Conservation (phyloP, 2,329 filamentous ascomycete species). For the Xylariaceae sp. region DNA sequence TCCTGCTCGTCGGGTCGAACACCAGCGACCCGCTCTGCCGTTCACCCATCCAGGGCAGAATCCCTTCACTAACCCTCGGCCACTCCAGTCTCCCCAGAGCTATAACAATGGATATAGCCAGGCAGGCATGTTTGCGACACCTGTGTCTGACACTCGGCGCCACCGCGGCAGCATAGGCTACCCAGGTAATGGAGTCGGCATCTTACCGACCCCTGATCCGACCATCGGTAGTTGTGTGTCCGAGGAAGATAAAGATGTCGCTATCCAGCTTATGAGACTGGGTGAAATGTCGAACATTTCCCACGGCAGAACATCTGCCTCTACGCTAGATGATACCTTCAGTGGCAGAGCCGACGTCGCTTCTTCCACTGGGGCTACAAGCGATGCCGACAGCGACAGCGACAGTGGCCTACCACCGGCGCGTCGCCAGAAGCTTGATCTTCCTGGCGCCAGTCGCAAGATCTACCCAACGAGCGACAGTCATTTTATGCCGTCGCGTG, state of each 20-base stretch:
- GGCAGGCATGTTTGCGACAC: slow-evolving; percentile 64
- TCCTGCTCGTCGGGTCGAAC: slow-evolving; percentile 78
- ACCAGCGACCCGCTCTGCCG: slow-evolving; percentile 72
- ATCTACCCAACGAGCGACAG: slow-evolving; percentile 56
- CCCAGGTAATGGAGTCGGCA: slow-evolving; percentile 53
- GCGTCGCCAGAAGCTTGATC: slow-evolving; percentile 60
- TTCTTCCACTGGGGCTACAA: slow-evolving; percentile 84
- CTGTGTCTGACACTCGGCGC: slow-evolving; percentile 63
- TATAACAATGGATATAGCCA: slow-evolving; percentile 62
- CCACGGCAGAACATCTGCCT: slow-evolving; percentile 89
- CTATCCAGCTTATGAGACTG: slow-evolving; percentile 93
- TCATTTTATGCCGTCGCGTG: slow-evolving; percentile 50
- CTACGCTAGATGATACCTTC: slow-evolving; percentile 89
- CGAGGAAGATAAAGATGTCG: slow-evolving; percentile 91
- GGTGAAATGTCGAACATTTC: slow-evolving; percentile 93
- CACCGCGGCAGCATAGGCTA: slow-evolving; percentile 66
- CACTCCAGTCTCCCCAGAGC: slow-evolving; percentile 82
- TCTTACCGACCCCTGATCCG: slow-evolving; percentile 93
- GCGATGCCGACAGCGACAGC: slow-evolving; percentile 72
- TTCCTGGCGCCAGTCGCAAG: slow-evolving; percentile 46
- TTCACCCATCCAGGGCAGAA: slow-evolving; percentile 77
- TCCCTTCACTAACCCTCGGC: slow-evolving; percentile 75
- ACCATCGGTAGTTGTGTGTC: slow-evolving; percentile 96
- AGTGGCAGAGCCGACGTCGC: slow-evolving; percentile 85
- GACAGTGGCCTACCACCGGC: slow-evolving; percentile 63